phyloP scores from a whole-genome alignment of 306 rosid genomes.

The Oxytropis ochrocephala region DNA sequence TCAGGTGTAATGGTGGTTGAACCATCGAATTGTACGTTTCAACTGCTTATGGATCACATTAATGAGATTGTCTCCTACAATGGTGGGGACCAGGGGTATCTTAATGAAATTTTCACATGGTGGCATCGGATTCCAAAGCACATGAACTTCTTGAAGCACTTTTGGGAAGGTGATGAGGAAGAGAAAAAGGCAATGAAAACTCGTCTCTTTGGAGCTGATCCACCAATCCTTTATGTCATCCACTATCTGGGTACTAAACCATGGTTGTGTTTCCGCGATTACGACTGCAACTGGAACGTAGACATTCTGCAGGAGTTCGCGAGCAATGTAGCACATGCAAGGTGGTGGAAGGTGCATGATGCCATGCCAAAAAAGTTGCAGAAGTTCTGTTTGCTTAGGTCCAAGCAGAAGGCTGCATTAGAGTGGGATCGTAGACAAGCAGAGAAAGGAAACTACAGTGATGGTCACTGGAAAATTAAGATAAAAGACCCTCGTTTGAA shows the following conservation, averaged over 20 bases:
- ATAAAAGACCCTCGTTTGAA: constrained; percentile 57
- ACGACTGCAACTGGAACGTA: constrained; percentile 88
- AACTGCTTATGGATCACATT: constrained; percentile 76
- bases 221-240: constrained; percentile 71
- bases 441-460: constrained; percentile 59
- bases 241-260: constrained; percentile 83
- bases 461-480: constrained; percentile 82
- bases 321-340: constrained; percentile 67
- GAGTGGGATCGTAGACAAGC: constrained; percentile 93
- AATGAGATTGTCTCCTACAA: constrained; percentile 76
- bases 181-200: constrained; percentile 60
- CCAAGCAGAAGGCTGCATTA: constrained; percentile 74
- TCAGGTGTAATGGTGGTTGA: constrained; percentile 86
- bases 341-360: constrained; percentile 87
- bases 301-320: constrained; percentile 71
- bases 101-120: constrained; percentile 84
- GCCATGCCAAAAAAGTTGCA: constrained; percentile 72
- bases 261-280: constrained; percentile 86
- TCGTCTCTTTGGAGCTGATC: constrained; percentile 67
- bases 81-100: constrained; percentile 89
- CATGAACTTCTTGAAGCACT: constrained; percentile 88
- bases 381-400: constrained; percentile 63
- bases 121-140: constrained; percentile 88
- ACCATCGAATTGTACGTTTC: constrained; percentile 79
- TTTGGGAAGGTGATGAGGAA: constrained; percentile 80